A percentile compares a stretch with the other conserved stretches of the same genome.
Conservation (phyloP, 805 yeast genomes). For the Isabelozyma rhagii region DNA sequence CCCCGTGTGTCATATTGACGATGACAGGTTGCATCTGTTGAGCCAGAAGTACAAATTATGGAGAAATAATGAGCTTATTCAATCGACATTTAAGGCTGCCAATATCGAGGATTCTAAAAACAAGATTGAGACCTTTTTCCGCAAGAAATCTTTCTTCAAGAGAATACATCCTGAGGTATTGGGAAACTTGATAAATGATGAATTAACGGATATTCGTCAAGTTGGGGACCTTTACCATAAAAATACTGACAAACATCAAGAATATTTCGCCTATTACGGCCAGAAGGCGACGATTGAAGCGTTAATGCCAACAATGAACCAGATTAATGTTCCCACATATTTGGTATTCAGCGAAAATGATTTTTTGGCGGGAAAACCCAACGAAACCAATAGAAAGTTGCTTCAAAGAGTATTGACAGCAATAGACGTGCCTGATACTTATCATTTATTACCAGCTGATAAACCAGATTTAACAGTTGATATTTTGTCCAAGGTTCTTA, state of each 20-base stretch:
- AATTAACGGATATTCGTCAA: constrained; percentile 3
- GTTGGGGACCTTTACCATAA: constrained; percentile 4
- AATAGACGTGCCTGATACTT: constrained; percentile 5
- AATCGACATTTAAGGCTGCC: constrained; percentile 5
- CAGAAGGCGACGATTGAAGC: constrained; percentile 1
- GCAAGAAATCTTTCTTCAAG: constrained; percentile 11
- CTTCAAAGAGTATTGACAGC: constrained; percentile 4
- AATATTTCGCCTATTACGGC: constrained; percentile 7
- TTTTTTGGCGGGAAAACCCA: not conserved
- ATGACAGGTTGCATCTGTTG: not conserved
- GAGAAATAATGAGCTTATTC: constrained; percentile 6
- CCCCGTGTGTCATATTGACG: constrained; percentile 4
- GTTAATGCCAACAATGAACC: constrained; percentile 1
- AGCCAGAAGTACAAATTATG: constrained; percentile 5
- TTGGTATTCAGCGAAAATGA: constrained; percentile 10
- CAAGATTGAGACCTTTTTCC: constrained; percentile 7
- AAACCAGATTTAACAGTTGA: constrained; percentile 9
- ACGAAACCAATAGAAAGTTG: not conserved
- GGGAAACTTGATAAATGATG: constrained; percentile 15
- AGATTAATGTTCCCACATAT: constrained; percentile 10
- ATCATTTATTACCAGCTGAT: constrained; percentile 11
- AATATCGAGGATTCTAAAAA: constrained; percentile 8
- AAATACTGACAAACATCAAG: constrained; percentile 9
- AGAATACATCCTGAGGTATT: constrained; percentile 11
- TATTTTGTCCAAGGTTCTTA: constrained; percentile 2